A percentile compares a stretch with the other conserved stretches of the same genome.
Conservation (phyloP, 2,329 filamentous ascomycete genomes). For the Akanthomyces muscarius region DNA sequence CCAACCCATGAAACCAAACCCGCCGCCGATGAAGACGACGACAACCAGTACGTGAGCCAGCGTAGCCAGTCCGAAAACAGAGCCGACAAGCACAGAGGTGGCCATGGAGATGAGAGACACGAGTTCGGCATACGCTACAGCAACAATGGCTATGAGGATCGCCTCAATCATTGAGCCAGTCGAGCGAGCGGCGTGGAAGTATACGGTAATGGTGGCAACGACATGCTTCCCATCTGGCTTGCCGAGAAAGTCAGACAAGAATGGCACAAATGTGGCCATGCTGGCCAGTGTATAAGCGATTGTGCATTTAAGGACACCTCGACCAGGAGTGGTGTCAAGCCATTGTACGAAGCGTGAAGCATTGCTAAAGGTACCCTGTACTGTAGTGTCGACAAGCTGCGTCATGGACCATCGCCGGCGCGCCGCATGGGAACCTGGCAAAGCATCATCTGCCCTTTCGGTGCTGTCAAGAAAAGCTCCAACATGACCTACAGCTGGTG, state of each 20-base stretch:
- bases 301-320: constrained; percentile 79
- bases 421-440: not conserved
- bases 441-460: not conserved
- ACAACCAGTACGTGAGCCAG: constrained; percentile 74
- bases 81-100: constrained; percentile 70
- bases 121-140: constrained; percentile 63
- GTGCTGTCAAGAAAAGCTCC: not conserved
- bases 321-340: constrained; percentile 63
- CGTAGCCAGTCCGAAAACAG: constrained; percentile 58
- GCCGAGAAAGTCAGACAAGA: constrained; percentile 68
- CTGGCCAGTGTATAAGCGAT: constrained; percentile 79
- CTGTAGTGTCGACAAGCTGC: constrained; percentile 1
- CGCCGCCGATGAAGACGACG: constrained; percentile 74
- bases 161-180: constrained; percentile 84
- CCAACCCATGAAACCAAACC: constrained; percentile 79
- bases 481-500: constrained; percentile 1
- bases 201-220: constrained; percentile 84
- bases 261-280: constrained; percentile 72
- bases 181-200: constrained; percentile 81
- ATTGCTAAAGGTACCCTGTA: constrained; percentile 16
- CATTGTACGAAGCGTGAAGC: constrained; percentile 47
- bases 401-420: constrained; percentile 7
- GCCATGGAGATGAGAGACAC: constrained; percentile 79
- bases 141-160: constrained; percentile 66
- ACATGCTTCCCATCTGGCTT: constrained; percentile 84